Conservation (phyloP, 495 filamentous ascomycete genomes). For the Margaritispora aquatica region DNA sequence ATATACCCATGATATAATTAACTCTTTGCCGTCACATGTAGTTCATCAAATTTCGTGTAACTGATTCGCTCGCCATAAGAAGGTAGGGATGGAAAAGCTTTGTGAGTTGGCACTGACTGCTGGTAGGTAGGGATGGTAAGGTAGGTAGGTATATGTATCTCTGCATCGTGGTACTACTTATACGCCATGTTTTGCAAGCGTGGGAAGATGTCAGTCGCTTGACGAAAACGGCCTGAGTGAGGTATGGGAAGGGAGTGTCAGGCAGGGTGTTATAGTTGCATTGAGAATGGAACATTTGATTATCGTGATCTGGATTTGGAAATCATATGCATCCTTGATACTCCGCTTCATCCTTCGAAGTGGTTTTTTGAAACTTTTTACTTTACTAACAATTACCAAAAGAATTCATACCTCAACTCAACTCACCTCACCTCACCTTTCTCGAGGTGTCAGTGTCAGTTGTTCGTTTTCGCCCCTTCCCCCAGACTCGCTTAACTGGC, state of each 20-base stretch:
- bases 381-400: no score
- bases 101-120: background rate
- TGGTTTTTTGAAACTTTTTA: no score
- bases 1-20: no score
- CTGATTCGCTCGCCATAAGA: background rate
- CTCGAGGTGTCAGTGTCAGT: background rate
- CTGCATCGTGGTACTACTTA: no score
- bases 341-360: background rate
- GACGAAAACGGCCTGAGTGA: background rate
- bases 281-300: no score
- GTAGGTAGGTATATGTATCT: no score
- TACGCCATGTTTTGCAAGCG: background rate
- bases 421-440: background rate
- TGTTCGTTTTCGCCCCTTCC: conserved; percentile 3
- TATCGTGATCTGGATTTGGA: no score
- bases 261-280: no score
- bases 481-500: conserved; percentile 4
- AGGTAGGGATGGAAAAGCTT: background rate
- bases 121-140: no score
- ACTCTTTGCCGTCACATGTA: background rate
- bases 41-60: background rate
- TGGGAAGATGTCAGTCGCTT: background rate
- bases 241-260: background rate
- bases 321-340: background rate
- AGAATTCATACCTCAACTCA: background rate